Conservation (phyloP, 1,284 basidiomycete genomes). For the Inonotus obliquus region DNA sequence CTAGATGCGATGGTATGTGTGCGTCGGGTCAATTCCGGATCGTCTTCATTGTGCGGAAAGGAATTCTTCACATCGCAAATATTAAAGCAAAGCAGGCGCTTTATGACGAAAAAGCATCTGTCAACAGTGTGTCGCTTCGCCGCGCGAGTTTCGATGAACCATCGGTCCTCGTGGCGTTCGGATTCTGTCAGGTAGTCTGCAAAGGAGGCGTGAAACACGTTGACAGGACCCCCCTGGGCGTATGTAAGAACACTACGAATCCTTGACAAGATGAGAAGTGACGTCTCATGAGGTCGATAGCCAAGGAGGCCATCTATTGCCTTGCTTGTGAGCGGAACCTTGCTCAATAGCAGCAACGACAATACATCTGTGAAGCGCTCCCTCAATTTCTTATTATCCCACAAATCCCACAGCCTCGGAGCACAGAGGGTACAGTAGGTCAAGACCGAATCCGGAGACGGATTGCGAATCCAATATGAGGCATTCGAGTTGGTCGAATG, state of each 20-base stretch:
- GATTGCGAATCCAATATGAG: not conserved
- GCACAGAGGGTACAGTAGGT: not conserved
- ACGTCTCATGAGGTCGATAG: not conserved
- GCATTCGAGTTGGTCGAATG: not conserved
- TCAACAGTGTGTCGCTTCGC: not conserved
- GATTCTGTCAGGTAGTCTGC: not conserved
- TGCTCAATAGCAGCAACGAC: not conserved
- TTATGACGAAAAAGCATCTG: not conserved
- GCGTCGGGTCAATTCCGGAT: not conserved
- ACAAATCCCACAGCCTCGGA: not conserved
- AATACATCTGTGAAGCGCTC: not conserved
- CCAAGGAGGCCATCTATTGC: not conserved
- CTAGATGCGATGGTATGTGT: not conserved
- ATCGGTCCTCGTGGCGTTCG: not conserved
- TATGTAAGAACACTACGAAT: not conserved
- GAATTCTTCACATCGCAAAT: constrained; percentile 5
- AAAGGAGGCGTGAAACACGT: not conserved
- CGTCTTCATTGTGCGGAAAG: not conserved
- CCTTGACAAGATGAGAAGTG: not conserved
- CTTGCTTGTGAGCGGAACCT: not conserved
- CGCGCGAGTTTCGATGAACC: not conserved
- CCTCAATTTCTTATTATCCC: not conserved
- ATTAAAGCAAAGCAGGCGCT: not conserved
- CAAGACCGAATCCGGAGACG: not conserved
- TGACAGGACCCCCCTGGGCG: not conserved